A percentile compares a stretch with the other conserved stretches of the same genome.
These are phyloP conservation scores for Aspergillus sp. DNA, from an alignment of 2,329 filamentous ascomycete genomes.

Conservation along the genomic window DNA sequence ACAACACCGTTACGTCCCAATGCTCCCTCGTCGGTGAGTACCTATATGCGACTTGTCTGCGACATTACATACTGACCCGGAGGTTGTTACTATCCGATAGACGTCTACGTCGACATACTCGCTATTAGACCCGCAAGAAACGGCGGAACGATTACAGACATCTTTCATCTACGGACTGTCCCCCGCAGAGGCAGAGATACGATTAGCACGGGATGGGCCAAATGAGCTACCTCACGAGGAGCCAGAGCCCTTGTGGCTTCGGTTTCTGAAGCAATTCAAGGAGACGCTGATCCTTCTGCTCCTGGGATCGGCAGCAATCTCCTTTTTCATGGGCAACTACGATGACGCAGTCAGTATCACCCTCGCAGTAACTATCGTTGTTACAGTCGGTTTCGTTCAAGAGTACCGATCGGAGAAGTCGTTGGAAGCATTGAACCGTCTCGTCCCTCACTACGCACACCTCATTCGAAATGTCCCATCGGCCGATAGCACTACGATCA, in stretches of 20 bases:
- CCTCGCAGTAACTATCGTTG: conserved; percentile 92
- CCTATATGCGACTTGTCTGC: conserved; percentile 3
- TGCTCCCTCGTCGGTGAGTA: conserved; percentile 29
- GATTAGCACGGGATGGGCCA: conserved; percentile 72
- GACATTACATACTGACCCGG: conserved; percentile 3
- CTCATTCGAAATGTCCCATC: conserved; percentile 61
- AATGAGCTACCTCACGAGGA: conserved; percentile 94
- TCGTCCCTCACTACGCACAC: conserved; percentile 93
- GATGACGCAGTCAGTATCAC: conserved; percentile 96
- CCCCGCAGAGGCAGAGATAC: conserved; percentile 69
- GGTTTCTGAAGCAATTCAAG: conserved; percentile 94
- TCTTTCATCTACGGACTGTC: conserved; percentile 78
- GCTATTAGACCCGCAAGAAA: conserved; percentile 67
- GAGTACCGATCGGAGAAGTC: conserved; percentile 98
- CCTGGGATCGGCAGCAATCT: conserved; percentile 78
- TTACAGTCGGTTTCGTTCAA: conserved; percentile 91
- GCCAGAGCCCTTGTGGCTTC: conserved; percentile 88
- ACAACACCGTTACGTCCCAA: conserved; percentile 22
- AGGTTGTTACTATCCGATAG: conserved; percentile 14
- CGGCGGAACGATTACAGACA: conserved; percentile 68
- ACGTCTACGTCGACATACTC: conserved; percentile 48
- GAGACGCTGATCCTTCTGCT: conserved; percentile 92
- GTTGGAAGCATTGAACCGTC: conserved; percentile 83
- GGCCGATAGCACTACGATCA: conserved; percentile 15
- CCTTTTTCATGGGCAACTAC: conserved; percentile 82